These are phyloP conservation scores for Calendula officinalis DNA, from an alignment of 129 eudicot genomes.

Conservation along the genomic window DNA sequence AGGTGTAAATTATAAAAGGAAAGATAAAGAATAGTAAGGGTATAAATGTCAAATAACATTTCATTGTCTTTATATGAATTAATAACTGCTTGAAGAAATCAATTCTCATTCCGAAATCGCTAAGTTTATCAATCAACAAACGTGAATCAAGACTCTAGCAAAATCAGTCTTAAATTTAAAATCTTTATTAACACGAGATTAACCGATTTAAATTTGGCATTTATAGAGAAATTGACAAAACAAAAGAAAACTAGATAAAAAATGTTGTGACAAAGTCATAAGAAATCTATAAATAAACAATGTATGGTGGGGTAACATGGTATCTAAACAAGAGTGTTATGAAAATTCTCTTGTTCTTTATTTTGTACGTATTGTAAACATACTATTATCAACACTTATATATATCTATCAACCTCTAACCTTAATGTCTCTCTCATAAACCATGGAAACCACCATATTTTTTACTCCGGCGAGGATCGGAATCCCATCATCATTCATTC, in stretches of 20 bases:
- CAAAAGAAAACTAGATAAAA: background rate
- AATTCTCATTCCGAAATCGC: no score
- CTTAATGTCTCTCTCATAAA: background rate
- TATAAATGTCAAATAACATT: no score
- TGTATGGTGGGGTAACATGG: conserved; percentile 5
- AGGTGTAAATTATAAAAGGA: no score
- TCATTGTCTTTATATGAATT: no score
- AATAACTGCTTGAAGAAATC: no score
- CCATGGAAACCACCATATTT: conserved; percentile 44
- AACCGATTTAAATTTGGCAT: background rate
- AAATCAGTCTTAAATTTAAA: no score
- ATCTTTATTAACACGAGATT: background rate
- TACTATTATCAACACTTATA: background rate
- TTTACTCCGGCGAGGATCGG: conserved; percentile 12
- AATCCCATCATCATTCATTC: conserved; percentile 7
- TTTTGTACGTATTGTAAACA: conserved; percentile 26
- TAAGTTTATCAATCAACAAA: no score
- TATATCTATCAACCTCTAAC: background rate
- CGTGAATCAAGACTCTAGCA: no score
- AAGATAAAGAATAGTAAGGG: no score
- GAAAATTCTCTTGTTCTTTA: conserved; percentile 25
- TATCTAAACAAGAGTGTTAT: conserved; percentile 23
- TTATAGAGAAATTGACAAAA: no score
- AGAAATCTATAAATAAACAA: background rate
- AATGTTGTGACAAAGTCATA: background rate